Evolutionary conservation across 2,329 filamentous ascomycete species (phyloP).

Genomic region (Fusarium nelsonii): DNA sequence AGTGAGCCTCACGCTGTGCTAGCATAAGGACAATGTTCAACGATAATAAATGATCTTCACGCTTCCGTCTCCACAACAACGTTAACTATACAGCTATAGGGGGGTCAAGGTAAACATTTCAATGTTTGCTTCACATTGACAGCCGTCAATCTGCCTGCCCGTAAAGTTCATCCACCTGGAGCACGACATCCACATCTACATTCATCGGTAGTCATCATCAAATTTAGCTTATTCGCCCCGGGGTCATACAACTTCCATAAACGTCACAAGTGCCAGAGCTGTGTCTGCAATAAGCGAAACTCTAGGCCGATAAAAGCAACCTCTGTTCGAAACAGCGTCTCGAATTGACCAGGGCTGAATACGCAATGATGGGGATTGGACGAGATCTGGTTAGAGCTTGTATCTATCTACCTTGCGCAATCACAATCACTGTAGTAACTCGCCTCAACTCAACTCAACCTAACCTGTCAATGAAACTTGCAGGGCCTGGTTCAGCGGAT

Average conservation of each 20-base stretch:
- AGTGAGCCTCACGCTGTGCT: conserved; percentile 17
- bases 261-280: conserved; percentile 2
- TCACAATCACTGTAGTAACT: conserved; percentile 27
- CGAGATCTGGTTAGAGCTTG: conserved; percentile 5
- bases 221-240: conserved; percentile 12
- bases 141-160: background rate
- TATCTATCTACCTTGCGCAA: conserved; percentile 2
- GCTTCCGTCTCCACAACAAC: background rate
- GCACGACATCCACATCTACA: background rate
- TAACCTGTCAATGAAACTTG: conserved; percentile 23
- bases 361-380: conserved; percentile 13
- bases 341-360: conserved; percentile 8
- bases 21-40: background rate
- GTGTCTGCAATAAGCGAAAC: conserved; percentile 10
- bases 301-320: conserved; percentile 10
- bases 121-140: conserved; percentile 7
- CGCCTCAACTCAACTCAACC: conserved; percentile 24
- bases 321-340: conserved; percentile 25
- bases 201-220: conserved; percentile 7
- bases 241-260: conserved; percentile 17
- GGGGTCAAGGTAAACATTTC: conserved; percentile 7
- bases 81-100: background rate
- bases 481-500: conserved; percentile 17
- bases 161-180: background rate
- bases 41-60: conserved; percentile 6